phyloP scores from a whole-genome alignment of 805 yeast species.

The Ogataea nakhonphanomensis region DNA sequence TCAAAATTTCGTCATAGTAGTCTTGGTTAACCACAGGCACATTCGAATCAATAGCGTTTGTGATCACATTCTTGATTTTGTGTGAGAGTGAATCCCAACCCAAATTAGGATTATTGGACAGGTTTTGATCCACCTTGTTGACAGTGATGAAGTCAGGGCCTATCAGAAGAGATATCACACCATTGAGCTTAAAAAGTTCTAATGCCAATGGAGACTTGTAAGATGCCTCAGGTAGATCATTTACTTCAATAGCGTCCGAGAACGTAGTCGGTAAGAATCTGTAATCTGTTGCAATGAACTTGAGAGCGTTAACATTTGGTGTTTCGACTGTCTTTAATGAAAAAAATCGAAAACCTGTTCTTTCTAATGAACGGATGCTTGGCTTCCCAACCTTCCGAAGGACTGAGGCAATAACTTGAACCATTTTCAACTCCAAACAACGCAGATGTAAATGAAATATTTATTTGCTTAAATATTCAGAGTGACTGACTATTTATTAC shows the following conservation, averaged over 20 bases:
- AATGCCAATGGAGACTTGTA: constrained; percentile 63
- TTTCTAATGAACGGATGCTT: not conserved
- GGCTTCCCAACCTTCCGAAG: too few species aligned
- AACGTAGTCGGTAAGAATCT: constrained; percentile 43
- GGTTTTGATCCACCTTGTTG: constrained; percentile 44
- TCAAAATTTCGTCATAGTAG: constrained; percentile 22
- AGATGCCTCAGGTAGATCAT: constrained; percentile 49
- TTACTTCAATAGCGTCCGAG: constrained; percentile 48
- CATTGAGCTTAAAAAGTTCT: constrained; percentile 54
- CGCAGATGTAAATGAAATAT: too few species aligned
- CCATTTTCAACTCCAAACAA: too few species aligned
- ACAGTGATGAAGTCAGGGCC: constrained; percentile 74
- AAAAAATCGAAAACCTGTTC: constrained; percentile 11
- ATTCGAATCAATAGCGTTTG: constrained; percentile 26
- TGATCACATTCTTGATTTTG: constrained; percentile 24
- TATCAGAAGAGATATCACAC: constrained; percentile 68
- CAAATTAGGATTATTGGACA: constrained; percentile 34
- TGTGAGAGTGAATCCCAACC: constrained; percentile 31
- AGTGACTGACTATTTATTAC: too few species aligned
- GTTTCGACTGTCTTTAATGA: constrained; percentile 50
- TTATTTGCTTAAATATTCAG: too few species aligned
- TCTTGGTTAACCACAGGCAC: constrained; percentile 25
- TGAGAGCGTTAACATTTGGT: constrained; percentile 74
- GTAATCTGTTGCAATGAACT: constrained; percentile 51
- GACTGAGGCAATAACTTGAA: too few species aligned